Base-by-base conservation (phyloP, 2,329 filamentous ascomycete species). In the Monilinia aucupariae region DNA sequence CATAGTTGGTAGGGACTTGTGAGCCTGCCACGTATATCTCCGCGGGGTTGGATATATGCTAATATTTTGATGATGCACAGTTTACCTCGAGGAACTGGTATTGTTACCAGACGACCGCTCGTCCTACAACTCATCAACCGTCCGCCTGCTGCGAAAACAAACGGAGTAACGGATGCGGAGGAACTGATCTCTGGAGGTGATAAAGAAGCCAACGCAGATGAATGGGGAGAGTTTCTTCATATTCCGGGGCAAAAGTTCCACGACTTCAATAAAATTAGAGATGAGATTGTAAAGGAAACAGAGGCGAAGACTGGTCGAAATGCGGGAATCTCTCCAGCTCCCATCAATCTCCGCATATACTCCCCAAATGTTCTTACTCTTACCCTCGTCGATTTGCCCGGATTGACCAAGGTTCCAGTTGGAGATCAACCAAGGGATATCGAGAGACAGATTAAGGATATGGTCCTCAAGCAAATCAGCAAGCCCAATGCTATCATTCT, bases 141-240 rank as follows among this genome's bases (percentile, higher is more conserved):
- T 67, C 81, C 88, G 20, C 78, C 86, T 58, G 74, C 78, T 22
- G 71, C 78, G 55, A 85, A 89, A 73, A 73, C 85, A 66, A 96
- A 97, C 76, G 91, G 92, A 62, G 83, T 86, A 64, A 82, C 85
- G 68, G 60, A 62, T 48, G 34, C 60, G 22, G 82, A 86, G 43
- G 85, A 89, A 66, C 74, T 91, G 70, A 78, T 85, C 64, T 80
- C 81, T 64, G 86, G 85, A 62, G 86, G 83, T 69, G 94, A 97
- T 77, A 89, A 90, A 76, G 89, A 92, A 70, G 91, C 92, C 73
- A 99, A 99, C 77, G 77, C 84, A 25, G 92, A 97, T 74, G 94
- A 99, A 78, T 99, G 96, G 91, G 94, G 93, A 81, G 94, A 99
- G 81, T 99, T 99, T 78, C 82, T 99, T 68, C 94, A 99, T 77